Conservation (phyloP, 768 basidiomycete species). For the Collybia mongolica region DNA sequence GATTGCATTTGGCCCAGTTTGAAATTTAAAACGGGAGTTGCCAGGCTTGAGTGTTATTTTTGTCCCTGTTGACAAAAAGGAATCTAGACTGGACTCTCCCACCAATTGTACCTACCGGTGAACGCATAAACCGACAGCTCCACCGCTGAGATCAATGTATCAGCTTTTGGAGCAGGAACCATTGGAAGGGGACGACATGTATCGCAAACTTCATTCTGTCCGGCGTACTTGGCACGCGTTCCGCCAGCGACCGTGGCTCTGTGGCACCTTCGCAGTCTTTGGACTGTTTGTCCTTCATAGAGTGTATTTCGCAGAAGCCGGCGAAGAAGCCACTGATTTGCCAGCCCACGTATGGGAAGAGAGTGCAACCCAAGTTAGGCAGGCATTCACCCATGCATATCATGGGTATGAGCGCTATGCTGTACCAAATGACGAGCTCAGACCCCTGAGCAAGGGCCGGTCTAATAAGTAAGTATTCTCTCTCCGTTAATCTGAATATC, state of each 20-base stretch:
- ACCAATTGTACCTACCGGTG: too few species aligned
- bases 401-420: slow-evolving; percentile 62
- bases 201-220: slow-evolving; percentile 5
- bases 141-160: too few species aligned
- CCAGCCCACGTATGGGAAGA: slow-evolving; percentile 45
- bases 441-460: slow-evolving; percentile 45
- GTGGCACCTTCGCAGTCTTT: slow-evolving; percentile 22
- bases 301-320: slow-evolving; percentile 5
- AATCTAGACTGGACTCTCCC: too few species aligned
- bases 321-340: slow-evolving; percentile 11
- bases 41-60: too few species aligned
- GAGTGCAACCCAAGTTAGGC: slow-evolving; percentile 55
- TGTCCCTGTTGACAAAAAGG: too few species aligned
- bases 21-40: too few species aligned
- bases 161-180: too few species aligned
- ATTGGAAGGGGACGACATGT: slow-evolving; percentile 6
- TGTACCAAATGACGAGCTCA: slow-evolving; percentile 61
- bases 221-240: slow-evolving; percentile 4
- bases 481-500: neutral
- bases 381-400: slow-evolving; percentile 69
- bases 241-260: slow-evolving; percentile 27
- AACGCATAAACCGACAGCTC: too few species aligned
- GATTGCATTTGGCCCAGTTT: too few species aligned
- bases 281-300: slow-evolving; percentile 26
- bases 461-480: slow-evolving; percentile 47